These are phyloP conservation scores for Entophlyctis luteolus DNA, from an alignment of 192 early-diverging fungal species.

Conservation along the genomic window DNA sequence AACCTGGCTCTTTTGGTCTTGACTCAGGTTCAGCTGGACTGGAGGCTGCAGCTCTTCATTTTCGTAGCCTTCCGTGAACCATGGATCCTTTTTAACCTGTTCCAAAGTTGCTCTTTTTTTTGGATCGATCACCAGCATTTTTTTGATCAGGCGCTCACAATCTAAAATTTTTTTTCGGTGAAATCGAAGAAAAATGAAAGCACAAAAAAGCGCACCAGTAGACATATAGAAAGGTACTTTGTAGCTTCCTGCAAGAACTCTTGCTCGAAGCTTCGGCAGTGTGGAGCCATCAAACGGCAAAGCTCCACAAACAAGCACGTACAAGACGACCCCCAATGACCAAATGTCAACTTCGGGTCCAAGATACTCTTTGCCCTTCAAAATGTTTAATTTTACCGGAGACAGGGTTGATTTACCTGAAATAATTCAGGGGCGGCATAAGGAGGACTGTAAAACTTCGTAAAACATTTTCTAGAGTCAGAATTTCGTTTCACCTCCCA, in stretches of 20 bases:
- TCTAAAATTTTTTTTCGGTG: conserved; percentile 34
- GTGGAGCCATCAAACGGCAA: conserved; percentile 65
- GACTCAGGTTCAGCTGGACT: conserved; percentile 28
- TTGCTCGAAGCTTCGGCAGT: conserved; percentile 47
- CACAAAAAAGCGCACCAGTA: conserved; percentile 35
- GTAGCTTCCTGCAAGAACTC: conserved; percentile 54
- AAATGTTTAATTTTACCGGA: background rate
- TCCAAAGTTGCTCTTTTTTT: conserved; percentile 52
- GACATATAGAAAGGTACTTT: conserved; percentile 63
- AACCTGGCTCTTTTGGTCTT: conserved; percentile 45
- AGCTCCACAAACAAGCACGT: conserved; percentile 73
- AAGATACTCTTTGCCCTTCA: conserved; percentile 75
- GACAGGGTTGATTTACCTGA: conserved; percentile 11
- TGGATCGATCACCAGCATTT: conserved; percentile 57
- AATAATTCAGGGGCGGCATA: conserved; percentile 59
- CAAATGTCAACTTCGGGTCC: conserved; percentile 96
- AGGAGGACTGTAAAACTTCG: no score
- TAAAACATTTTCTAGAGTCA: no score
- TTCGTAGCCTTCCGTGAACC: conserved; percentile 54
- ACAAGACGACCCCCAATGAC: conserved; percentile 89
- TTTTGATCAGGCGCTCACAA: conserved; percentile 53
- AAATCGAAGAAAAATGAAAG: conserved; percentile 11
- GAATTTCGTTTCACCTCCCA: no score
- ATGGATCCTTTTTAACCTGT: conserved; percentile 52
- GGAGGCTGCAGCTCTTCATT: conserved; percentile 31